Evolutionary conservation across 2,329 filamentous ascomycete genomes (phyloP).

Genomic region (Phyllosticta ampelicida): DNA sequence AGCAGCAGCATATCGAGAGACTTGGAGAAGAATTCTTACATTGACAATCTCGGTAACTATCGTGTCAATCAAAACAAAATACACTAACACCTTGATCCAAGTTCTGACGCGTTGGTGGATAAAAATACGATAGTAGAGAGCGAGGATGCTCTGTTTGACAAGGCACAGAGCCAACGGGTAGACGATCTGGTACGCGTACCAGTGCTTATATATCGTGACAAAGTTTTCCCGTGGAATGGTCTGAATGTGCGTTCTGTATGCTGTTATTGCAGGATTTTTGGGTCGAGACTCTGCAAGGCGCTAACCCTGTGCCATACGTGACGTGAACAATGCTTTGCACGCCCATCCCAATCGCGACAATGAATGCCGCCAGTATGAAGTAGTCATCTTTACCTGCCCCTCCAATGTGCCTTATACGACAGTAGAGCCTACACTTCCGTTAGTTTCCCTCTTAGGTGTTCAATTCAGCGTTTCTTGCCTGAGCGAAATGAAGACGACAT

Average conservation of each 20-base stretch:
- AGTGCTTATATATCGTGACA: conserved; percentile 16
- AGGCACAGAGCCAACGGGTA: conserved; percentile 18
- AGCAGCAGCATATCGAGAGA: not conserved
- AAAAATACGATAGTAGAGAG: conserved; percentile 17
- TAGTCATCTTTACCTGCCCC: conserved; percentile 15
- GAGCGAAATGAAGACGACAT: conserved; percentile 10
- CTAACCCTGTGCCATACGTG: conserved; percentile 13
- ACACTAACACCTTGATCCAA: conserved; percentile 8
- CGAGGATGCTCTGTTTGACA: conserved; percentile 17
- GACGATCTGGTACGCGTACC: conserved; percentile 19
- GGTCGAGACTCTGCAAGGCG: not conserved
- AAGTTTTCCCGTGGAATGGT: conserved; percentile 13
- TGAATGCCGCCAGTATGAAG: conserved; percentile 13
- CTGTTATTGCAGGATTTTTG: not conserved
- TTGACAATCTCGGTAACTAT: conserved; percentile 14
- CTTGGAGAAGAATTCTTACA: not conserved
- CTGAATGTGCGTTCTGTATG: conserved; percentile 11
- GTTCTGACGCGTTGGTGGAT: conserved; percentile 12
- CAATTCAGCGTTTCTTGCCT: conserved; percentile 1
- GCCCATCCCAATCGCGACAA: conserved; percentile 10
- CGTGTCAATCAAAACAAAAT: conserved; percentile 12
- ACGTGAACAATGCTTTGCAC: conserved; percentile 12
- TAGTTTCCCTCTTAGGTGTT: not conserved
- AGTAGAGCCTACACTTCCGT: conserved; percentile 8
- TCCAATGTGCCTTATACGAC: conserved; percentile 10